A percentile compares a stretch with the other conserved stretches of the same genome.
phyloP scores from a whole-genome alignment of 1,284 basidiomycete genomes.

The Pterula multifida region DNA sequence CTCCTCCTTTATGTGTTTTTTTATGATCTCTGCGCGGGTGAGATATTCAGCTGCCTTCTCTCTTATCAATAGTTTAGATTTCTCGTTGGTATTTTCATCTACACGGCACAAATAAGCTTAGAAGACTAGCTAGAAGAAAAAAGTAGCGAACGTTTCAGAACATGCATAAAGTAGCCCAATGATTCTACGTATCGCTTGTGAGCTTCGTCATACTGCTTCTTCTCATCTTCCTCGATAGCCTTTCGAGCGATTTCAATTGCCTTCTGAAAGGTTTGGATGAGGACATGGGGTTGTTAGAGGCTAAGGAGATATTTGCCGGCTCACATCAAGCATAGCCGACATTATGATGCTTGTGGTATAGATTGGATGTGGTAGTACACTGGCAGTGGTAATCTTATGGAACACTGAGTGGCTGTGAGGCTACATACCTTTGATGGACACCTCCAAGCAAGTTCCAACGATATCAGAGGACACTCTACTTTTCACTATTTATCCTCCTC shows the following conservation, averaged over 20 bases:
- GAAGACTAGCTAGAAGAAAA: no score
- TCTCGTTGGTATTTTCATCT: constrained; percentile 88
- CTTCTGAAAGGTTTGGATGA: constrained; percentile 39
- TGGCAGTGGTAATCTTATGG: neutral
- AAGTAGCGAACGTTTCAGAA: constrained; percentile 37
- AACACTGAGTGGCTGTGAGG: neutral
- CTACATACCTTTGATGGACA: neutral
- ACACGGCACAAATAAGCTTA: no score
- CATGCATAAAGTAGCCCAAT: constrained; percentile 98
- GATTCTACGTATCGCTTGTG: constrained; percentile 93
- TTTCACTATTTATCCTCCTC: constrained; percentile 58
- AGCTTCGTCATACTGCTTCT: constrained; percentile 89
- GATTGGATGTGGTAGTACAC: neutral
- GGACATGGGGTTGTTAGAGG: neutral
- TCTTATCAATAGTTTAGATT: constrained; percentile 83
- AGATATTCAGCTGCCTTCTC: constrained; percentile 91
- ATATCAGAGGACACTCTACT: constrained; percentile 81
- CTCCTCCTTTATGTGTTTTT: constrained; percentile 69
- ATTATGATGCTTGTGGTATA: neutral
- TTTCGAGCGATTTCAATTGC: constrained; percentile 92
- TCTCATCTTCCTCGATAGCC: constrained; percentile 92
- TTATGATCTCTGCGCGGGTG: constrained; percentile 84
- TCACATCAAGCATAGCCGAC: neutral
- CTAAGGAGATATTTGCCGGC: neutral
- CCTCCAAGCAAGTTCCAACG: constrained; percentile 46